phyloP scores from a whole-genome alignment of 2,329 filamentous ascomycete genomes.

The Alternaria alternata region DNA sequence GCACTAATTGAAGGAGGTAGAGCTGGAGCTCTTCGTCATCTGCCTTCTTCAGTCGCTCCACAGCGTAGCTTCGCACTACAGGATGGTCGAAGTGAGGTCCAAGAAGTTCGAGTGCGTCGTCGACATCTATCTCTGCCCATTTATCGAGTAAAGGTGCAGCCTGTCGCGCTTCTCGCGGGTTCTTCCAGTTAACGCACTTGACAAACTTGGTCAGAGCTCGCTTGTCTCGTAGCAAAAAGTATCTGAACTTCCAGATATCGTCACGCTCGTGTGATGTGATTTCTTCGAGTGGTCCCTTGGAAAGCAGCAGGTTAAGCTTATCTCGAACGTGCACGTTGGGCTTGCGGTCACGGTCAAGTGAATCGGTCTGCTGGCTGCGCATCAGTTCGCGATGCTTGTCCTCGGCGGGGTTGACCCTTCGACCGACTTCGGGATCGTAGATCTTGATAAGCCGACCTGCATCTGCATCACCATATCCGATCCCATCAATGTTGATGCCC shows the following conservation, averaged over 20 bases:
- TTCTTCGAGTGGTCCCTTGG: conserved; percentile 89
- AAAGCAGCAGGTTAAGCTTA: conserved; percentile 88
- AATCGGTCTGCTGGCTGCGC: conserved; percentile 90
- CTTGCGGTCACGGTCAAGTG: conserved; percentile 92
- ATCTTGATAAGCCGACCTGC: conserved; percentile 77
- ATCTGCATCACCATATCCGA: conserved; percentile 60
- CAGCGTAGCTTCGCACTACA: conserved; percentile 89
- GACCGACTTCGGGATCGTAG: conserved; percentile 92
- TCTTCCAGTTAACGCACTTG: conserved; percentile 95
- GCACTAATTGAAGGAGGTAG: conserved; percentile 92
- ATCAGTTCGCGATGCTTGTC: conserved; percentile 93
- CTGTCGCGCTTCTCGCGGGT: conserved; percentile 83
- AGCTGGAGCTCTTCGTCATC: conserved; percentile 91
- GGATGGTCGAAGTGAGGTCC: conserved; percentile 91
- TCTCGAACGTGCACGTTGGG: conserved; percentile 96
- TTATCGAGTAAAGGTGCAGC: conserved; percentile 88
- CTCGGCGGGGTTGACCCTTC: conserved; percentile 91
- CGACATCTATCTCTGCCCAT: conserved; percentile 97
- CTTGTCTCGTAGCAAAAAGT: conserved; percentile 92
- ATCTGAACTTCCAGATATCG: conserved; percentile 95
- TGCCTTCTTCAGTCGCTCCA: conserved; percentile 88
- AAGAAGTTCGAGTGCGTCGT: conserved; percentile 92
- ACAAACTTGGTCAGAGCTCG: conserved; percentile 90
- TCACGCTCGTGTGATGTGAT: conserved; percentile 93
- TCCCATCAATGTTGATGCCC: conserved; percentile 77